A percentile compares a stretch with the other conserved stretches of the same genome.
phyloP scores from a whole-genome alignment of 1,284 basidiomycete genomes.

The Moniliophthora roreri region DNA sequence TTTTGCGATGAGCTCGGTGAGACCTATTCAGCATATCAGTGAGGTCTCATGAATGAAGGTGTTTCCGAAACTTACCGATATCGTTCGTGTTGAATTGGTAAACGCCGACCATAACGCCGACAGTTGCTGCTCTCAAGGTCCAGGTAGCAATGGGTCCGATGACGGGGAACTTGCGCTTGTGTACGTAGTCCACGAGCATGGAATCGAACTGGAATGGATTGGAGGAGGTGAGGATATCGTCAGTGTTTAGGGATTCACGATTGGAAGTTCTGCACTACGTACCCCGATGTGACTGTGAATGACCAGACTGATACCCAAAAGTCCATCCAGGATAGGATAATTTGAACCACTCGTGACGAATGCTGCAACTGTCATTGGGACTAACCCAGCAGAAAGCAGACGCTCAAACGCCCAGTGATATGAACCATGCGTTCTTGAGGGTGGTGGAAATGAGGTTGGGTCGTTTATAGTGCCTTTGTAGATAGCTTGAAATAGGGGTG shows the following conservation, averaged over 20 bases:
- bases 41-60: background rate
- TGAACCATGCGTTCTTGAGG: conserved; percentile 84
- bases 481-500: conserved; percentile 60
- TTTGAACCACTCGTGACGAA: conserved; percentile 70
- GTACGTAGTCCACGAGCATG: conserved; percentile 86
- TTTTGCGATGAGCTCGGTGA: conserved; percentile 70
- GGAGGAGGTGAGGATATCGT: background rate
- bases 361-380: conserved; percentile 86
- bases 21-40: conserved; percentile 37
- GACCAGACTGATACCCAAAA: conserved; percentile 84
- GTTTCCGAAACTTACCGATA: conserved; percentile 59
- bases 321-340: conserved; percentile 85
- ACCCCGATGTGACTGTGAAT: conserved; percentile 96
- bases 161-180: conserved; percentile 89
- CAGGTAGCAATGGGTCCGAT: conserved; percentile 73
- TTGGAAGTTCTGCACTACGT: conserved; percentile 26
- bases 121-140: conserved; percentile 77
- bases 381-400: conserved; percentile 81
- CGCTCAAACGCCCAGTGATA: conserved; percentile 99
- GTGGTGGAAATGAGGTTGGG: conserved; percentile 84
- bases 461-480: conserved; percentile 96
- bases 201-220: conserved; percentile 65
- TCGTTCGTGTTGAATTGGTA: conserved; percentile 99
- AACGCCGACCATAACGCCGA: conserved; percentile 86
- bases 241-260: background rate